phyloP scores from a whole-genome alignment of 1,139 yeast genomes.

The Wickerhamiella infanticola region DNA sequence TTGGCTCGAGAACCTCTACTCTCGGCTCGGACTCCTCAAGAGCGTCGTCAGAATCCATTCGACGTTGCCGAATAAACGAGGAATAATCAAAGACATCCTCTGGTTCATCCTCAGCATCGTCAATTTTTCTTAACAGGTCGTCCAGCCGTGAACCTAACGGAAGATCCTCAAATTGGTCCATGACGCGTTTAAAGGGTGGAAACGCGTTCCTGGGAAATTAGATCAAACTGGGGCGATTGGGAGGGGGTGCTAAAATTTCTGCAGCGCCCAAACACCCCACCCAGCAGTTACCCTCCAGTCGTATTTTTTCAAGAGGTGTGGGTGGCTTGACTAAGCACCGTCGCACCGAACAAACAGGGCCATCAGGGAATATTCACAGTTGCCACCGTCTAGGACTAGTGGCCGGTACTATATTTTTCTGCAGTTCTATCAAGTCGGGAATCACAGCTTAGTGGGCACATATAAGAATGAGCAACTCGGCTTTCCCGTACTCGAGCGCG shows the following conservation, averaged over 20 bases:
- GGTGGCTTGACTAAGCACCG: not conserved
- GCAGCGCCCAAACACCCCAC: not conserved
- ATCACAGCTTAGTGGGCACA: not conserved
- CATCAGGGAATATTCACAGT: not conserved
- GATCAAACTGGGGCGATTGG: too few species aligned
- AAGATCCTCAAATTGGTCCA: not conserved
- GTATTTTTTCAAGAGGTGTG: not conserved
- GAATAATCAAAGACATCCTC: slow-evolving; percentile 7
- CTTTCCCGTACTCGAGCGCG: slow-evolving; percentile 90
- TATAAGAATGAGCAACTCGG: slow-evolving; percentile 28
- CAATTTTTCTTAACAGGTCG: slow-evolving; percentile 8
- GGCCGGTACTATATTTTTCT: not conserved
- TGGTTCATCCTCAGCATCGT: slow-evolving; percentile 3
- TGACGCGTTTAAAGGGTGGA: not conserved
- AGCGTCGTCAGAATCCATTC: not conserved
- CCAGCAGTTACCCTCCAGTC: not conserved
- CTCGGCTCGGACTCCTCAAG: not conserved
- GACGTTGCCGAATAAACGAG: slow-evolving; percentile 4
- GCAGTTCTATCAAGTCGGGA: not conserved
- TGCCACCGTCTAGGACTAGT: not conserved
- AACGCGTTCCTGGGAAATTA: not conserved
- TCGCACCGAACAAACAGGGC: not conserved
- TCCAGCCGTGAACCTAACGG: slow-evolving; percentile 8
- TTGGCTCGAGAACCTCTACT: not conserved
- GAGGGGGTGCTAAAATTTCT: not conserved